Base-by-base conservation (phyloP, 2,329 filamentous ascomycete species). In the Aureobasidium sp. region DNA sequence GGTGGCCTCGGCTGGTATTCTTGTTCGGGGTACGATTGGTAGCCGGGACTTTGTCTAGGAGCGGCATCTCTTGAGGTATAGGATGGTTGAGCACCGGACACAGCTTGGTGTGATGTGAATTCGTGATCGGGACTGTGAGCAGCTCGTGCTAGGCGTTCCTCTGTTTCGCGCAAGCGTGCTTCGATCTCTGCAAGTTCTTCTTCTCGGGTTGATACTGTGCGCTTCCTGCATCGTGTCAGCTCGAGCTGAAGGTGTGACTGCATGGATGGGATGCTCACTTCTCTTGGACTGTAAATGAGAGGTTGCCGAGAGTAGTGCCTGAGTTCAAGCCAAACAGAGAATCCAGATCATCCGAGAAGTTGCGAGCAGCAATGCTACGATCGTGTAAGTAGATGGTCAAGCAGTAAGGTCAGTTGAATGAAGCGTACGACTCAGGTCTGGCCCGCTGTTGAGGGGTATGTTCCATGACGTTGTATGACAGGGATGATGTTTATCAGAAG, bases 311-410 rank as follows among this genome's bases (percentile, higher is more conserved):
- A 9, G 66, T 87, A 82, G 71, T 87, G 17, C 87, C 87, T 75
- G 86, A 88, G 69, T 94, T 90, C 71, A 97, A 87, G 71, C 89
- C 88, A 79, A 97, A 97, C 69, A 95, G 88, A 73, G 91, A 88
- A 79, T 93, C 89, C 65, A 97, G 81, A 73, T 93, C 90, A 48
- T 86, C 81, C 64, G 91, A 93, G 77, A 97, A 96, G 72, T 88
- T 90, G 69, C 86, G 88, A 60, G 92, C 92, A 76, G 96, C 86
- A 65, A 90, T 94, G 66, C 92, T 96, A 76, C 17, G 51, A 2
- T 4, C 15, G 9, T 55, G 62, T 44, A 10, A 52, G 52, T 50
- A 20, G 26, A 37, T 43, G 50, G 39, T 17, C 26, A 20, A 10
- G 20, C 24, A 9, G 43, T 20, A 20, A 3, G 12, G 41, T 57